phyloP scores from a whole-genome alignment of 352 stramenopile genomes.

The Peronospora belbahrii region DNA sequence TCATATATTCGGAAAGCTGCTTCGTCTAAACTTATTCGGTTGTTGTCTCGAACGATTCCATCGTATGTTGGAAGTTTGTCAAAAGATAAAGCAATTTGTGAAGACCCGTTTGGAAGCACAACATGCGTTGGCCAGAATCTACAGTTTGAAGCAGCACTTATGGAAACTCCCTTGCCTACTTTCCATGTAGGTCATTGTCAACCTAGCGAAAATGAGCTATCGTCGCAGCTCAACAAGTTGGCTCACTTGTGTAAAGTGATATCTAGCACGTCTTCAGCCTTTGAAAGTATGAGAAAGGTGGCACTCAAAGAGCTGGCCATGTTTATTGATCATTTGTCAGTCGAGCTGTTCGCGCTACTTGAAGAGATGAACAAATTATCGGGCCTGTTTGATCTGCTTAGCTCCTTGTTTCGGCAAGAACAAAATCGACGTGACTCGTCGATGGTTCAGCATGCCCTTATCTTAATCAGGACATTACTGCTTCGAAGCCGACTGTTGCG shows the following conservation, averaged over 20 bases:
- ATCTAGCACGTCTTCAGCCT: constrained; percentile 12
- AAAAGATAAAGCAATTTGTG: constrained; percentile 17
- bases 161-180: constrained; percentile 25
- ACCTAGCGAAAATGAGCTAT: constrained; percentile 27
- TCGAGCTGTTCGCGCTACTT: constrained; percentile 26
- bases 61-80: constrained; percentile 10
- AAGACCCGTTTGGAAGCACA: constrained; percentile 25
- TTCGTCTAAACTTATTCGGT: constrained; percentile 27
- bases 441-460: constrained; percentile 18
- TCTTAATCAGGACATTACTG: constrained; percentile 38
- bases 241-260: constrained; percentile 25
- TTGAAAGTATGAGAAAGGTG: constrained; percentile 22
- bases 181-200: constrained; percentile 10
- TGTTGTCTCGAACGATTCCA: constrained; percentile 23
- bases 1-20: constrained; percentile 43
- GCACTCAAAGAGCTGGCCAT: constrained; percentile 29
- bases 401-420: constrained; percentile 7
- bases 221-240: constrained; percentile 25
- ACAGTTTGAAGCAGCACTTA: constrained; percentile 18
- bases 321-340: constrained; percentile 17
- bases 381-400: constrained; percentile 14
- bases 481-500: constrained; percentile 33
- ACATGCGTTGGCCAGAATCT: constrained; percentile 4
- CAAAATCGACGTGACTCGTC: constrained; percentile 3
- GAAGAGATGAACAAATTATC: constrained; percentile 35